A percentile compares a stretch with the other conserved stretches of the same genome.
Conservation (phyloP, 306 rosid genomes). For the Gynostemma pentaphyllum region DNA sequence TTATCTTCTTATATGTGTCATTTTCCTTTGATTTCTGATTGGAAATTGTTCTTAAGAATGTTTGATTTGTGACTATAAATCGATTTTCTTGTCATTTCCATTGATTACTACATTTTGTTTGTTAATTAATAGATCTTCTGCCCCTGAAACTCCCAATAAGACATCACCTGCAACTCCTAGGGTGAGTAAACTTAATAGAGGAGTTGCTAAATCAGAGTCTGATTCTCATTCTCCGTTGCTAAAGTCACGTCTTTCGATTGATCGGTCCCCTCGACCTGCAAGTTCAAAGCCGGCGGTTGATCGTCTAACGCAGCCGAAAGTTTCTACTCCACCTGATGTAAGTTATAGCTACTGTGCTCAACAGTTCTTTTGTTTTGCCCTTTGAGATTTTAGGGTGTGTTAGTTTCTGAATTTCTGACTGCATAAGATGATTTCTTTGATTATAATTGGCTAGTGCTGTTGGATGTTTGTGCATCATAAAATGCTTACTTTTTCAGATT, state of each 20-base stretch:
- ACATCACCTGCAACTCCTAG: slow-evolving; percentile 75
- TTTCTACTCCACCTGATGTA: slow-evolving; percentile 67
- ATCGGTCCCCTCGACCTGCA: slow-evolving; percentile 66
- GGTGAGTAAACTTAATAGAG: slow-evolving; percentile 53
- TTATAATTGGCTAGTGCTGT: slow-evolving; percentile 2
- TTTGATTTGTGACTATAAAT: neutral
- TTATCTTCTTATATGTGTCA: neutral
- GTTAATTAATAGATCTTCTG: slow-evolving; percentile 48
- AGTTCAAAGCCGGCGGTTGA: slow-evolving; percentile 48
- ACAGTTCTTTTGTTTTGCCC: neutral
- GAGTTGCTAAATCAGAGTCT: slow-evolving; percentile 55
- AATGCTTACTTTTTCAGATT: neutral
- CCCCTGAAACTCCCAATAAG: slow-evolving; percentile 50
- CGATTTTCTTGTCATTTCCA: neutral
- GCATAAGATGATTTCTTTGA: neutral
- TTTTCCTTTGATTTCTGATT: neutral
- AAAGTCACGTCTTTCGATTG: slow-evolving; percentile 53
- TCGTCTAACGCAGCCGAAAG: slow-evolving; percentile 58
- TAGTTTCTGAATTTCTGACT: no score
- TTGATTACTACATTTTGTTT: slow-evolving; percentile 8
- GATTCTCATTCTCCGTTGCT: slow-evolving; percentile 70
- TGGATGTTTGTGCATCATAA: neutral
- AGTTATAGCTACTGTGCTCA: slow-evolving; percentile 22
- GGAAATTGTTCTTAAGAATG: neutral
- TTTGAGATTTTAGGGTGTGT: neutral